Conservation (phyloP, 495 filamentous ascomycete genomes). For the Tuber umbilicatum region DNA sequence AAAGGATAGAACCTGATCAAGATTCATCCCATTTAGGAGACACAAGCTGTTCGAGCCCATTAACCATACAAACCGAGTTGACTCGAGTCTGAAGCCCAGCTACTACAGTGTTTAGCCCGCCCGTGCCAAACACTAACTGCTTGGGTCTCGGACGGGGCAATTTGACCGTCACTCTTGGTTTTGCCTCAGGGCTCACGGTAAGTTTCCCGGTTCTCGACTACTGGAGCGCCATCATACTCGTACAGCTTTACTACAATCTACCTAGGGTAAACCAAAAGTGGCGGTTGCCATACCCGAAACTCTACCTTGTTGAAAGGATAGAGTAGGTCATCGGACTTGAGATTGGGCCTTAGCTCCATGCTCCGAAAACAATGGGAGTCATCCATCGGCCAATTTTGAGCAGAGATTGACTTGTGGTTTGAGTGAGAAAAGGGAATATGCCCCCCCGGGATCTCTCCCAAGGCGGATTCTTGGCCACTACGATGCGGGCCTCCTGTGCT, state of each 20-base stretch:
- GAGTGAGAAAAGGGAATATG: background rate
- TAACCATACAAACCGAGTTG: background rate
- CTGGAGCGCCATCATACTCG: no score
- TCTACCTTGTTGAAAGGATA: no score
- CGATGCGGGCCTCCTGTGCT: background rate
- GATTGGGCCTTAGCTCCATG: no score
- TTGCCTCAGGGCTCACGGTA: background rate
- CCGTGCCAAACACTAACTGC: no score
- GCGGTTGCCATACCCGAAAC: background rate
- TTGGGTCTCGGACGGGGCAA: background rate
- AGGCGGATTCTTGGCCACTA: background rate
- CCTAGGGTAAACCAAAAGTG: background rate
- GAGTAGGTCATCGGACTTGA: no score
- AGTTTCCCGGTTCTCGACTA: background rate
- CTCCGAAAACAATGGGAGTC: background rate
- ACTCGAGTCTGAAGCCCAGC: background rate
- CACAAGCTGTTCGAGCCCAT: background rate
- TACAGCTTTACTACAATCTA: background rate
- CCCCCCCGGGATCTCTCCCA: background rate
- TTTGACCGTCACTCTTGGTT: background rate
- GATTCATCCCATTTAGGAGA: background rate
- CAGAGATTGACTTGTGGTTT: background rate
- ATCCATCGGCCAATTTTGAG: background rate
- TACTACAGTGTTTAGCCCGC: no score
- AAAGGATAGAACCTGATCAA: background rate